Evolutionary conservation across 768 basidiomycete genomes (phyloP), one percentile per base, ranked within the genome.

Genomic region (Daedalea quercina): DNA sequence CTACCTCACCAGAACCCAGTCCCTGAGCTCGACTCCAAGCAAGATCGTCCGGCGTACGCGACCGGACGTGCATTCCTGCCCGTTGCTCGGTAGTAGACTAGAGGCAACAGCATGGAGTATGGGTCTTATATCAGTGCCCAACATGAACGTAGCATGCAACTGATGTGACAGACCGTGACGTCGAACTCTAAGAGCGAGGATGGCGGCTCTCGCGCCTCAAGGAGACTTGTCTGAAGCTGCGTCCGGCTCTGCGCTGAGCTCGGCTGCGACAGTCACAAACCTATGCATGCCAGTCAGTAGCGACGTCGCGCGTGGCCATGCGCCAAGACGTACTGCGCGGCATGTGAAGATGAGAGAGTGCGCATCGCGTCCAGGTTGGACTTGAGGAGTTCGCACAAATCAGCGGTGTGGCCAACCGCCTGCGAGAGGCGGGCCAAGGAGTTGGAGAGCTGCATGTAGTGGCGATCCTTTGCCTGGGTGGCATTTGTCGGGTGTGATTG

Each of bases 281-380:
- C 52, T 53, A 43, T 40, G 37, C 31, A 13, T 9, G 46, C n/a
- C 46, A 28, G n/a, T 13, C 3, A 26, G 8, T 8, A 25, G 3
- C 28, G 25, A 6, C 3, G 3, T 19, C 26, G 13, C 23, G 7
- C 12, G n/a, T 4, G 24, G 24, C 47, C 24, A 28, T 19, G n/a
- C 9, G 3, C 3, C 23, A 19, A 13, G 40, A 19, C 84, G 62
- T 65, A 90, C 90, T 90, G 91, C 50, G 90, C 85, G 19, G 85
- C 87, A 65, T 90, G 87, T 46, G 84, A 73, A 0, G 85, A 87
- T 13, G 89, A 85, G 56, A 94, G 82, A 26, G 80, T 81, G 51
- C 80, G 71, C 89, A 92, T 91, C 15, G 86, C 82, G 52, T 85
- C 78, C 50, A 93, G 68, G 70, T 90, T 87, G 43, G 79, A 75